Percentiles rank a stretch among this genome's conserved stretches.
These are phyloP conservation scores for Monosporascus sp. DNA, from an alignment of 2,329 filamentous ascomycete species.

Conservation along the genomic window DNA sequence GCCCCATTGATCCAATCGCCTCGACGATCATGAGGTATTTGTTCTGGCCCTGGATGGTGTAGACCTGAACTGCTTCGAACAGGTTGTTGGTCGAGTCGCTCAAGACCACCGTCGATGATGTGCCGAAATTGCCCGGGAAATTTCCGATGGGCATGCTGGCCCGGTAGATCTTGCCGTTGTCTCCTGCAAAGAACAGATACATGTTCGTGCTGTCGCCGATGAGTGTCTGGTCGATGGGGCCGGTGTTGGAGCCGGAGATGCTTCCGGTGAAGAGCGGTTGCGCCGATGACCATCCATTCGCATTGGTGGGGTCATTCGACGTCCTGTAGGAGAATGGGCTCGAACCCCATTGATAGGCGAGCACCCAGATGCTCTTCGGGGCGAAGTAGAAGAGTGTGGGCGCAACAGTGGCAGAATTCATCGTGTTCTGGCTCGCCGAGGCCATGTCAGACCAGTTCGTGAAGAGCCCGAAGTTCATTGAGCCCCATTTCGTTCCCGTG, in stretches of 20 bases:
- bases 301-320: slow-evolving; percentile 51
- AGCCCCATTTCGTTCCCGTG: slow-evolving; percentile 43
- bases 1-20: slow-evolving; percentile 49
- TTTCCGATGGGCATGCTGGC: slow-evolving; percentile 56
- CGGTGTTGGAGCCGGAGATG: slow-evolving; percentile 46
- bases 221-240: slow-evolving; percentile 58
- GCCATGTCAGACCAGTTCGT: slow-evolving; percentile 48
- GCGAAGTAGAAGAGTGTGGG: slow-evolving; percentile 60
- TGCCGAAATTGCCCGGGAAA: slow-evolving; percentile 59
- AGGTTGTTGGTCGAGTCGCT: slow-evolving; percentile 51
- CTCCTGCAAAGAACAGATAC: slow-evolving; percentile 64
- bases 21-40: slow-evolving; percentile 67
- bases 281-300: slow-evolving; percentile 50
- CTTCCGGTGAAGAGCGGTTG: slow-evolving; percentile 53
- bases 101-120: slow-evolving; percentile 42
- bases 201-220: slow-evolving; percentile 58
- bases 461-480: slow-evolving; percentile 54
- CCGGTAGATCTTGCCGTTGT: slow-evolving; percentile 64
- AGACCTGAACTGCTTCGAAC: slow-evolving; percentile 65
- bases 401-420: slow-evolving; percentile 45
- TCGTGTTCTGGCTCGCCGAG: slow-evolving; percentile 46
- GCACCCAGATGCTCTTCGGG: slow-evolving; percentile 59
- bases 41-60: slow-evolving; percentile 49
- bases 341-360: slow-evolving; percentile 61
- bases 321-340: slow-evolving; percentile 57